A percentile compares a stretch with the other conserved stretches of the same genome.
These are phyloP conservation scores for Fulvia fulva DNA, from an alignment of 2,329 filamentous ascomycete genomes.

Conservation along the genomic window DNA sequence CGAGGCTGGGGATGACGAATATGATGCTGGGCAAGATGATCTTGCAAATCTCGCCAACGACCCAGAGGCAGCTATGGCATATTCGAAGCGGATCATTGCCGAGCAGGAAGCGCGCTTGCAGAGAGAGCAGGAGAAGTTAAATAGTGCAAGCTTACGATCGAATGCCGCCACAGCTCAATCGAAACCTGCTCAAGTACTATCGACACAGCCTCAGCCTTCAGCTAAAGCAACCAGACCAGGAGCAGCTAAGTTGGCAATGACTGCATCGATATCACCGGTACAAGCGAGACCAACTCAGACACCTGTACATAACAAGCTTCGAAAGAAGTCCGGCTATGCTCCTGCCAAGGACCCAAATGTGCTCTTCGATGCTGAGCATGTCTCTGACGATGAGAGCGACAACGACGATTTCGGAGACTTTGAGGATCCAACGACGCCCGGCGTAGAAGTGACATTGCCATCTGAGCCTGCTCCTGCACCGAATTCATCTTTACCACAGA, in stretches of 20 bases:
- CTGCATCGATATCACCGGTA: neutral
- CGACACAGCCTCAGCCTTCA: neutral
- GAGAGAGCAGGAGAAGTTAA: conserved; percentile 1
- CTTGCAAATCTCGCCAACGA: conserved; percentile 31
- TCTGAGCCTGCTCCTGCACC: neutral
- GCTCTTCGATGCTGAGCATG: conserved; percentile 33
- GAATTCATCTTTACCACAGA: conserved; percentile 12
- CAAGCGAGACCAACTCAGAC: conserved; percentile 6
- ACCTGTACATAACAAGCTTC: conserved; percentile 22
- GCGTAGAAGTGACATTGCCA: neutral
- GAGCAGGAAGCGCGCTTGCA: conserved; percentile 21
- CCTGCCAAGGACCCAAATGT: conserved; percentile 25
- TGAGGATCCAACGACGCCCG: conserved; percentile 19
- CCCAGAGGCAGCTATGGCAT: conserved; percentile 34
- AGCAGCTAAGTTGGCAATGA: neutral
- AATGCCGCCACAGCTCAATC: neutral
- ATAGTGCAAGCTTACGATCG: neutral
- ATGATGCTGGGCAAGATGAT: conserved; percentile 34
- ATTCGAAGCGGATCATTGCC: conserved; percentile 32
- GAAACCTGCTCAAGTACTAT: neutral
- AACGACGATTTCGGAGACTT: conserved; percentile 36
- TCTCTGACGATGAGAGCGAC: conserved; percentile 26
- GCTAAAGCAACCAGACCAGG: neutral
- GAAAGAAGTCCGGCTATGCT: conserved; percentile 25
- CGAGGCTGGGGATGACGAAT: conserved; percentile 31